Conservation (phyloP, 23 red algal species). For the Gracilaria gracilis region DNA sequence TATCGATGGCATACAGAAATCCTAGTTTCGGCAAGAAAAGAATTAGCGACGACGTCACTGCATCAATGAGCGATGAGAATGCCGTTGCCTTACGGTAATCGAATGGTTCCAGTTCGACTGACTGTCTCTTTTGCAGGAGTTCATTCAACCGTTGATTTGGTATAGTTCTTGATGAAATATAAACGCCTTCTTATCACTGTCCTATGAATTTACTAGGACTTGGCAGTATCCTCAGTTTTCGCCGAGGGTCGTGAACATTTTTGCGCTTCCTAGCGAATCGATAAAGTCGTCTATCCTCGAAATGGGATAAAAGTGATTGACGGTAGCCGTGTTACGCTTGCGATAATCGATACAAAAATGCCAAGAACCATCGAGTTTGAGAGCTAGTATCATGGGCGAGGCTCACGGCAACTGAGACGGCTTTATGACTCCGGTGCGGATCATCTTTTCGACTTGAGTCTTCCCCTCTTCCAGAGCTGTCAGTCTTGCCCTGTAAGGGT, state of each 20-base stretch:
- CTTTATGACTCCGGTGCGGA: background rate
- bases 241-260: background rate
- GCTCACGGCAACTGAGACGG: background rate
- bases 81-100: background rate
- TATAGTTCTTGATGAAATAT: background rate
- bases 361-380: background rate
- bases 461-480: background rate
- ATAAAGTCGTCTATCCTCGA: background rate
- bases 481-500: background rate
- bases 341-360: background rate
- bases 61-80: background rate
- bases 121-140: background rate
- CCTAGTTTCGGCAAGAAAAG: background rate
- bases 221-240: background rate
- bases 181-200: background rate
- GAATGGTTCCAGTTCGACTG: background rate
- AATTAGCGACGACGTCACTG: background rate
- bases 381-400: background rate
- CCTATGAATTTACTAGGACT: background rate
- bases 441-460: background rate
- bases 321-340: background rate
- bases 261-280: constrained; percentile 2
- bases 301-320: constrained; percentile 3
- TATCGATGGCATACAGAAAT: background rate
- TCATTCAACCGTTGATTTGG: background rate